Evolutionary conservation across 2,329 filamentous ascomycete genomes (phyloP).

Genomic region (Alternaria sp.): DNA sequence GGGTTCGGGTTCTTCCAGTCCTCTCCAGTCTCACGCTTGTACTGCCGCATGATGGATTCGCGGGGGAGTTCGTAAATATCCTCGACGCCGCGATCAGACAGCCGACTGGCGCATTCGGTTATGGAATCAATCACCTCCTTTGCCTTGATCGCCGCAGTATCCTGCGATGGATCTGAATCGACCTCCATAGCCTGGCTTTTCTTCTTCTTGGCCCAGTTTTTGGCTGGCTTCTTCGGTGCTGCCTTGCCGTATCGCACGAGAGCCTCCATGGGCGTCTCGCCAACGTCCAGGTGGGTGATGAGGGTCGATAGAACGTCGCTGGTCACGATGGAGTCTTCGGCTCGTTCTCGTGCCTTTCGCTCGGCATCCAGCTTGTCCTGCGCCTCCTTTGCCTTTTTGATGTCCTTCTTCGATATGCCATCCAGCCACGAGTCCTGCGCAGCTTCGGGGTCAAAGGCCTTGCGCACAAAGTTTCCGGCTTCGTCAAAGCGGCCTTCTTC

Average conservation of each 20-base stretch:
- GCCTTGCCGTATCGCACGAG: constrained; percentile 78
- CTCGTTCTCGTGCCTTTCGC: constrained; percentile 70
- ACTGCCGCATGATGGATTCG: constrained; percentile 83
- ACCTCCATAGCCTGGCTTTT: constrained; percentile 70
- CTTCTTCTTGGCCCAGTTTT: constrained; percentile 54
- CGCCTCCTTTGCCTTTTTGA: constrained; percentile 84
- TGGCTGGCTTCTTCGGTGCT: constrained; percentile 56
- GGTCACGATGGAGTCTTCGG: constrained; percentile 76
- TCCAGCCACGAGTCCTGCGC: constrained; percentile 93
- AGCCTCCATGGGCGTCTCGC: constrained; percentile 88
- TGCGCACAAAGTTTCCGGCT: constrained; percentile 87
- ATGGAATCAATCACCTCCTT: constrained; percentile 79
- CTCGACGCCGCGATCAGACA: constrained; percentile 80
- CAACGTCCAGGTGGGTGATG: constrained; percentile 74
- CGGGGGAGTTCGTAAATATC: constrained; percentile 93
- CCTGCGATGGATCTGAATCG: constrained; percentile 63
- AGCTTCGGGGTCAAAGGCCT: constrained; percentile 86
- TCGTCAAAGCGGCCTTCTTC: constrained; percentile 94
- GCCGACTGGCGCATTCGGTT: constrained; percentile 86
- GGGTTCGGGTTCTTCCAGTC: constrained; percentile 71
- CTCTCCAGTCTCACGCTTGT: constrained; percentile 83
- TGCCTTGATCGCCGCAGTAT: constrained; percentile 72
- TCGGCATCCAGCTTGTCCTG: constrained; percentile 85
- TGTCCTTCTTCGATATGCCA: constrained; percentile 91
- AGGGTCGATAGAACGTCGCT: constrained; percentile 76